Conservation (phyloP, 2,329 filamentous ascomycete species). For the Aschersonia sp. region DNA sequence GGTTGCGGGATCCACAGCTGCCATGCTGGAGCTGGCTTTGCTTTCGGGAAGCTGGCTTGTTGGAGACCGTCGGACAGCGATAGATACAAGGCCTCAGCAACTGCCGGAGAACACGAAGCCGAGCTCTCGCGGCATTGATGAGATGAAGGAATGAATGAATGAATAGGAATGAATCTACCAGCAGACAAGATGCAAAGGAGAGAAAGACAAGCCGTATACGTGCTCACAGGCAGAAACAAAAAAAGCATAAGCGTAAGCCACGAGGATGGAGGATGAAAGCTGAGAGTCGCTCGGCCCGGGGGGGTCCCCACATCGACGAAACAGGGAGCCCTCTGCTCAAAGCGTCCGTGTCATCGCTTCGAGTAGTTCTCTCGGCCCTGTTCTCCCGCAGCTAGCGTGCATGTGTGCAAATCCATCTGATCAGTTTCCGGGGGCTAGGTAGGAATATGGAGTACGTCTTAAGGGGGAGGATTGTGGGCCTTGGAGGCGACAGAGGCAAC, state of each 20-base stretch:
- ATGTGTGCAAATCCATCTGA: too few species aligned
- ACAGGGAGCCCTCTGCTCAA: not conserved
- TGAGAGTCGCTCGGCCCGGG: not conserved
- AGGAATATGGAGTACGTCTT: too few species aligned
- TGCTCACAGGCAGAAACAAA: not conserved
- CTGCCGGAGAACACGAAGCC: too few species aligned
- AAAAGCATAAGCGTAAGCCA: not conserved
- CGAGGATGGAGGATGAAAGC: not conserved
- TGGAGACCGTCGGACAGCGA: too few species aligned
- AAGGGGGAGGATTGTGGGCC: too few species aligned
- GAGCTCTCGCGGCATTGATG: too few species aligned
- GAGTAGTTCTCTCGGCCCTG: too few species aligned
- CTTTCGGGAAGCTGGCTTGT: not conserved
- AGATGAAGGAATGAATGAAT: too few species aligned
- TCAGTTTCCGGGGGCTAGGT: too few species aligned
- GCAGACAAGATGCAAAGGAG: not conserved
- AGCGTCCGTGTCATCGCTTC: not conserved
- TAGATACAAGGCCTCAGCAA: too few species aligned
- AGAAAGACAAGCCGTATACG: not conserved
- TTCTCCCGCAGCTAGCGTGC: not conserved
- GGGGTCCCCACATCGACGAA: not conserved
- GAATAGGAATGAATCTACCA: too few species aligned
- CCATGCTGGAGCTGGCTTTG: conserved; percentile 16
- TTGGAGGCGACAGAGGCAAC: too few species aligned
- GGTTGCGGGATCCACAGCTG: conserved; percentile 33